Base-by-base conservation (phyloP, 306 rosid species). In the Albizia julibrissin region DNA sequence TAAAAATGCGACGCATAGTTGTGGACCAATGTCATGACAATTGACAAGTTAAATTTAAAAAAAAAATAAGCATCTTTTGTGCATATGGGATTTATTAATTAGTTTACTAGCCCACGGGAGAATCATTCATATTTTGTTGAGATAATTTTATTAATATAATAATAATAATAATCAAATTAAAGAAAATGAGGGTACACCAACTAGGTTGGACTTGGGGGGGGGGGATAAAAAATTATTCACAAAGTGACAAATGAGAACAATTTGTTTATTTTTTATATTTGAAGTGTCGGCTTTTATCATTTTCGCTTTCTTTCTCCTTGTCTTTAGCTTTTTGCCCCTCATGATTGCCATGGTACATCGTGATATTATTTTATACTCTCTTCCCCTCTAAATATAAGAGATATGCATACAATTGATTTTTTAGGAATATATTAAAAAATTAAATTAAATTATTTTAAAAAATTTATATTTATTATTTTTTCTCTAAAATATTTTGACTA, bases 231-330 rank as follows among this genome's bases (percentile, higher is more conserved):
- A 72, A 78, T 19, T 31, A 54, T 42, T 64, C n/a, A 29, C n/a
- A 64, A 29, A 27, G n/a, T 65, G 80, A 56, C 66, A 49, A 42
- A 21, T 10, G 80, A 83, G 77, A 74, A 84, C 76, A 52, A 56
- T n/a, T 40, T 24, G 44, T 34, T 21, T 22, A 39, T 73, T 67
- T 79, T 58, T 10, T 58, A 47, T 78, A 13, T 21, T 8, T 31
- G 5, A 9, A 8, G 65, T 47, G 52, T 50, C 44, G 8, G 26
- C n/a, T n/a, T 39, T 49, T 72, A 33, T 10, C 39, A 6, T 62
- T 62, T 14, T 21, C 50, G 11, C 47, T 37, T 68, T 37, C 46
- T 34, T 64, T 2, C 24, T 65, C 39, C 43, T 22, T 74, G 31
- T 18, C 26, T 40, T 75, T 39, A 29, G 47, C 27, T 24, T 62